Conservation (phyloP, 2,329 filamentous ascomycete species). For the Ceratocystis papillata region DNA sequence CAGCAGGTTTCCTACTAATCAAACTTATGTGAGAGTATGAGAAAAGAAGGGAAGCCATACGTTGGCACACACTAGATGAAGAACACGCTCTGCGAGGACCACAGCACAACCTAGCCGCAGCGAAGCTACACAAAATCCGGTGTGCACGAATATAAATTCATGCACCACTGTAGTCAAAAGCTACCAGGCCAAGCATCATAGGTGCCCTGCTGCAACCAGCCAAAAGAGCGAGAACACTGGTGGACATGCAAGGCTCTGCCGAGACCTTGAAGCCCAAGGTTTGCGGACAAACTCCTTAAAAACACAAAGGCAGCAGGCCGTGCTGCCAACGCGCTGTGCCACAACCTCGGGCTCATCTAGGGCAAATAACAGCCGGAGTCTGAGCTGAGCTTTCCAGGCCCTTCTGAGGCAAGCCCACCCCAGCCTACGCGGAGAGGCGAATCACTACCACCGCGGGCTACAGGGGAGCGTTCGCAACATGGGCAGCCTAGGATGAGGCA, state of each 20-base stretch:
- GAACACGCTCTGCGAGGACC: too few relatives aligned
- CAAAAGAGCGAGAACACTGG: background rate
- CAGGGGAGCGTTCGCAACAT: background rate
- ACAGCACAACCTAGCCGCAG: too few relatives aligned
- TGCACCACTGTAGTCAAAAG: too few relatives aligned
- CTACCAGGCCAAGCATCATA: too few relatives aligned
- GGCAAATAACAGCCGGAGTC: background rate
- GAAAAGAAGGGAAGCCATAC: too few relatives aligned
- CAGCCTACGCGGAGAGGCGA: background rate
- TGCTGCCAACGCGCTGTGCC: background rate
- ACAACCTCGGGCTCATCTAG: background rate
- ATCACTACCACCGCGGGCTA: background rate
- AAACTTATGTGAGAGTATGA: too few relatives aligned
- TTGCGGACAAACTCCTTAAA: background rate
- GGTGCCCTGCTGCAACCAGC: background rate
- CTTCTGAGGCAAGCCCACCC: background rate
- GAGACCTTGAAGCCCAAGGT: background rate
- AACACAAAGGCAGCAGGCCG: background rate
- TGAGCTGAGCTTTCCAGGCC: background rate
- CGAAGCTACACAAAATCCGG: too few relatives aligned
- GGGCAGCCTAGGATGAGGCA: background rate
- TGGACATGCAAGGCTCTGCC: too few relatives aligned
- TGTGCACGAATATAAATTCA: too few relatives aligned
- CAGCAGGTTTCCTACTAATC: too few relatives aligned
- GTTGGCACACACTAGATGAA: too few relatives aligned